Conservation (phyloP, 2,329 filamentous ascomycete genomes). For the Diplodia intermedia region DNA sequence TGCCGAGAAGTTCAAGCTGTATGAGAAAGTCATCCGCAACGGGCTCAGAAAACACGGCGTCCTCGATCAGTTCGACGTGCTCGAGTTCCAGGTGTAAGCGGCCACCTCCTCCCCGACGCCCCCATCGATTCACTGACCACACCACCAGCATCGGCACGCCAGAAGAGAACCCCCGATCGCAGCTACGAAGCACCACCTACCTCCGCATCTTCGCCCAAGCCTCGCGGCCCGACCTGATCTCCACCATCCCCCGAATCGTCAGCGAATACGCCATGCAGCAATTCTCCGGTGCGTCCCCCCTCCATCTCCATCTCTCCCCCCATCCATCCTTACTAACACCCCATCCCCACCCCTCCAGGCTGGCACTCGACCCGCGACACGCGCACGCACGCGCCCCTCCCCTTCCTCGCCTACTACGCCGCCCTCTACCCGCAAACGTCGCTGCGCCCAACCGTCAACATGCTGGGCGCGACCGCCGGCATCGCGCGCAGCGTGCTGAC, state of each 20-base stretch:
- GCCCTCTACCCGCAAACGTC: constrained; percentile 15
- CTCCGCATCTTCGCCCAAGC: constrained; percentile 45
- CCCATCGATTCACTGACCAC: background rate
- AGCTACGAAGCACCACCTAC: constrained; percentile 44
- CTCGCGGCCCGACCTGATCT: constrained; percentile 37
- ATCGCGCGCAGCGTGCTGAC: constrained; percentile 15
- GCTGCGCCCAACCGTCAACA: constrained; percentile 33
- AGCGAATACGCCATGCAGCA: constrained; percentile 10
- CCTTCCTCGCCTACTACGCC: constrained; percentile 45
- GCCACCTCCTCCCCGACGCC: too few relatives aligned
- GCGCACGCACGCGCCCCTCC: constrained; percentile 42
- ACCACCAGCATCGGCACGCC: constrained; percentile 34
- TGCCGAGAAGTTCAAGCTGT: constrained; percentile 17
- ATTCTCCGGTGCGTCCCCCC: background rate
- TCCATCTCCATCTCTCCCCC: background rate
- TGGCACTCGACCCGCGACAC: constrained; percentile 42
- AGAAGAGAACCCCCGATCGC: constrained; percentile 40
- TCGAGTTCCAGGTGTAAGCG: constrained; percentile 31
- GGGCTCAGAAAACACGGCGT: constrained; percentile 5
- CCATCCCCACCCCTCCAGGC: background rate
- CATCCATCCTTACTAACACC: background rate
- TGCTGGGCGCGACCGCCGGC: constrained; percentile 38
- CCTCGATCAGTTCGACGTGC: background rate
- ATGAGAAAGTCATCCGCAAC: constrained; percentile 6
- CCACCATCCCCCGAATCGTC: constrained; percentile 30